Evolutionary conservation across 164 flowering plant species (phyloP).

Genomic region (Hamamelis virginiana): DNA sequence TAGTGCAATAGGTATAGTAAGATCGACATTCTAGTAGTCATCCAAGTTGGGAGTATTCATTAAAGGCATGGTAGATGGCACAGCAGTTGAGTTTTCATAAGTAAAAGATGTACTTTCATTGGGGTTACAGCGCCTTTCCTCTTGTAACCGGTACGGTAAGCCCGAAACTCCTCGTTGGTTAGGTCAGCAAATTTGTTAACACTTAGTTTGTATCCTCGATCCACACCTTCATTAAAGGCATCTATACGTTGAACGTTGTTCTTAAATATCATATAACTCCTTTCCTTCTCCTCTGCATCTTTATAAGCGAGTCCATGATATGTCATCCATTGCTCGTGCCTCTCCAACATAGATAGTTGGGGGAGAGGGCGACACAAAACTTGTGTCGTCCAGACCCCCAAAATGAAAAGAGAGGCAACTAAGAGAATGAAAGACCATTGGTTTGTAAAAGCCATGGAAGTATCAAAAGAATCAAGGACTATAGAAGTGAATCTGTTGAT

Average conservation of each 20-base stretch:
- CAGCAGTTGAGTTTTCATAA: constrained; percentile 30
- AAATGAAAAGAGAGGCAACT: background rate
- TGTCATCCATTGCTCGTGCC: constrained; percentile 28
- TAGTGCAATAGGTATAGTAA: no score
- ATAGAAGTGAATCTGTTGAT: background rate
- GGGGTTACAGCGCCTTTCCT: background rate
- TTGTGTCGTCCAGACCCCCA: constrained; percentile 1
- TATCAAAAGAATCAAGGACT: background rate
- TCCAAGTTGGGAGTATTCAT: no score
- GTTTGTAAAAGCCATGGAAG: constrained; percentile 3
- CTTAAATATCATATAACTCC: constrained; percentile 22
- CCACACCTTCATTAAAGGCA: constrained; percentile 11
- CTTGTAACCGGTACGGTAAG: constrained; percentile 14
- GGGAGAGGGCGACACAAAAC: constrained; percentile 5
- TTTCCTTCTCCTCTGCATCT: constrained; percentile 10
- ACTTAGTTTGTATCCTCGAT: constrained; percentile 21
- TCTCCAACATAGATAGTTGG: constrained; percentile 15
- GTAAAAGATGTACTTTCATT: constrained; percentile 11
- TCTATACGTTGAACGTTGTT: constrained; percentile 19
- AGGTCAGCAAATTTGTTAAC: constrained; percentile 36
- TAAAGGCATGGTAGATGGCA: constrained; percentile 19
- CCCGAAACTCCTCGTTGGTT: no score
- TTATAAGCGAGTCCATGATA: constrained; percentile 18
- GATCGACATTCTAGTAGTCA: no score
- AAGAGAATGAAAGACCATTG: background rate